Base-by-base conservation (phyloP, 1,284 basidiomycete species). In the Heterobasidion parviporum region DNA sequence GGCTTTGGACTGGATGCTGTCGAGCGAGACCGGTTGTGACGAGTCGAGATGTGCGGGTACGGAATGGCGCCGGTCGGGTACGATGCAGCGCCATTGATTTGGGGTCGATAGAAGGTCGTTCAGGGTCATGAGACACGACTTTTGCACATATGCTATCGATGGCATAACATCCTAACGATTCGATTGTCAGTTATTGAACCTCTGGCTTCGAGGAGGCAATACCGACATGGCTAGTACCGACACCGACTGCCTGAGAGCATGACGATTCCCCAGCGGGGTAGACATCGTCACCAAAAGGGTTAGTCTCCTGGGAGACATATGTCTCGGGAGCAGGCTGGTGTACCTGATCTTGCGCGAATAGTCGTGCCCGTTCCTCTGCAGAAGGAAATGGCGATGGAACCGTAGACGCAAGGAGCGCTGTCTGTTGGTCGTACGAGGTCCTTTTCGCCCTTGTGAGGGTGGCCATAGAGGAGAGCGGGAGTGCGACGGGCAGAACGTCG, bases 111-210 rank as follows among this genome's bases (percentile, higher is more conserved):
- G 77, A n/a, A 91, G 74, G 65, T 82, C 83, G 63, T 83, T 82
- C 49, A 91, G 72, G 1, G 85, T 86, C 74, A 82, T 83, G 20
- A 90, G 63, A 66, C 85, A 89, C 15, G 85, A 87, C 59, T 77
- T 79, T 62, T 89, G 84, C 34, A 91, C 85, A 56, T 79, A 74
- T 10, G 76, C 72, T 59, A 91, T 83, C 18, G 86, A 89, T 4
- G 85, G 81, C 60, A 85, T 71, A 34, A 89, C 70, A 62, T 87
- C 82, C 58, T 75, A 16, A 50, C 14, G 36, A 45, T 14, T 16
- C 18, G 4, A n/a, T 48, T 1, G 46, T 10, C 50, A 44, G 20
- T 32, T n/a, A 7, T 41, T 8, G 38, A 41, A 41, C 38, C 38
- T 8, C 38, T 0, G 10, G n/a, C 38, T 10, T 41, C 7, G 16